Percentiles rank a stretch among this genome's conserved stretches.
Conservation (phyloP, 345 rosid species). For the Schrenkiella parvula region DNA sequence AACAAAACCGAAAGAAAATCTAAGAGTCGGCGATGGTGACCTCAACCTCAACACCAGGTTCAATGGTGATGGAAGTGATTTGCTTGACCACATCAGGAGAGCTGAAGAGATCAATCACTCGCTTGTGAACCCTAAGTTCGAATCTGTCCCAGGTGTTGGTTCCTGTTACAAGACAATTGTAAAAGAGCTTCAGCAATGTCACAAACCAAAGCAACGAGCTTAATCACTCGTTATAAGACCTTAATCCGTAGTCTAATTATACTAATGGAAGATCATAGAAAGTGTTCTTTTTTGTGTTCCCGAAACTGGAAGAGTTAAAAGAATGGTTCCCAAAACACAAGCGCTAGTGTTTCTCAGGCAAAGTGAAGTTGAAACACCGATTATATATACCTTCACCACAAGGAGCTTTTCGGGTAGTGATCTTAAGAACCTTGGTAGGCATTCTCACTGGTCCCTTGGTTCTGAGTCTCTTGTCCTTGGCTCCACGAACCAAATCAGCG, state of each 20-base stretch:
- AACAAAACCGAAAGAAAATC: neutral
- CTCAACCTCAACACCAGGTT: slow-evolving; percentile 65
- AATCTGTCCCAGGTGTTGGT: slow-evolving; percentile 65
- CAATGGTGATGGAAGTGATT: slow-evolving; percentile 59
- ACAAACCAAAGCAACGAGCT: neutral
- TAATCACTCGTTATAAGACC: neutral
- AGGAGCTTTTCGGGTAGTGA: slow-evolving; percentile 47
- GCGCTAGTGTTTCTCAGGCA: neutral
- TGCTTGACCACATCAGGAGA: slow-evolving; percentile 68
- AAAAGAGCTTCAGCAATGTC: neutral
- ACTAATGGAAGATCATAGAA: neutral
- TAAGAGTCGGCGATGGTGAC: slow-evolving; percentile 52
- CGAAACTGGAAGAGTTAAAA: neutral
- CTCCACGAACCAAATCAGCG: slow-evolving; percentile 45
- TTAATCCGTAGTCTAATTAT: neutral
- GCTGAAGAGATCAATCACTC: slow-evolving; percentile 59
- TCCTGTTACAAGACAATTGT: slow-evolving; percentile 28
- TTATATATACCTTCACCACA: slow-evolving; percentile 47
- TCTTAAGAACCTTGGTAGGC: slow-evolving; percentile 44
- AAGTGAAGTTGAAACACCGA: neutral
- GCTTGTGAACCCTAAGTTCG: slow-evolving; percentile 59
- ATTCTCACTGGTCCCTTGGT: slow-evolving; percentile 53
- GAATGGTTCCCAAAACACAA: neutral
- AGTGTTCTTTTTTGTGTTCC: neutral
- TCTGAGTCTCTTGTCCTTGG: slow-evolving; percentile 38